Percentiles rank a stretch among this genome's conserved stretches.
Evolutionary conservation across 495 filamentous ascomycete genomes (phyloP).

Genomic region (Talaromyces stipitatus): DNA sequence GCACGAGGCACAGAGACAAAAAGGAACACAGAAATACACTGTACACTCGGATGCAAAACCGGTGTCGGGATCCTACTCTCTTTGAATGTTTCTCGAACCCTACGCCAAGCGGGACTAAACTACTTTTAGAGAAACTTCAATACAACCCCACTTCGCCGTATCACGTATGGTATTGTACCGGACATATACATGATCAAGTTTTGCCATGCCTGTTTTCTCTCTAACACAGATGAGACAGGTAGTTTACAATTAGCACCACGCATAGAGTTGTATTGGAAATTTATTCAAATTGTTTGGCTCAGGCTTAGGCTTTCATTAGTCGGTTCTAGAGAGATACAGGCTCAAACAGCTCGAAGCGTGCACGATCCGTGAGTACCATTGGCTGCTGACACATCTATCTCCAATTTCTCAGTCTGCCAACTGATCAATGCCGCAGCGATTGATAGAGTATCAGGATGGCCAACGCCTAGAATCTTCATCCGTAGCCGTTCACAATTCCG

Average conservation of each 20-base stretch:
- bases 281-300: background rate
- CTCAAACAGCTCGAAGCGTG: background rate
- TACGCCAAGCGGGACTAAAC: background rate
- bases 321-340: constrained; percentile 2
- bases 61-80: too few relatives aligned
- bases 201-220: background rate
- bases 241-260: background rate
- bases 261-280: background rate
- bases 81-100: too few relatives aligned
- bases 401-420: constrained; percentile 5
- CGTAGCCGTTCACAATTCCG: too few relatives aligned
- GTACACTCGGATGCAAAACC: too few relatives aligned
- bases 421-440: background rate
- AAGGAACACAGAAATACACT: too few relatives aligned
- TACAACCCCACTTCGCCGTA: constrained; percentile 1
- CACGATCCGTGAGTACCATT: constrained; percentile 3
- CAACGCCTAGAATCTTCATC: constrained; percentile 7
- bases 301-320: background rate
- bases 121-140: constrained; percentile 1
- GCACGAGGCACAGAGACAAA: too few relatives aligned
- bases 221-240: background rate
- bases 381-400: constrained; percentile 1
- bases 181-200: constrained; percentile 1
- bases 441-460: constrained; percentile 14
- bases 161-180: constrained; percentile 3